Conservation (phyloP, 192 early-diverging fungal species). For the Linderina pennispora region DNA sequence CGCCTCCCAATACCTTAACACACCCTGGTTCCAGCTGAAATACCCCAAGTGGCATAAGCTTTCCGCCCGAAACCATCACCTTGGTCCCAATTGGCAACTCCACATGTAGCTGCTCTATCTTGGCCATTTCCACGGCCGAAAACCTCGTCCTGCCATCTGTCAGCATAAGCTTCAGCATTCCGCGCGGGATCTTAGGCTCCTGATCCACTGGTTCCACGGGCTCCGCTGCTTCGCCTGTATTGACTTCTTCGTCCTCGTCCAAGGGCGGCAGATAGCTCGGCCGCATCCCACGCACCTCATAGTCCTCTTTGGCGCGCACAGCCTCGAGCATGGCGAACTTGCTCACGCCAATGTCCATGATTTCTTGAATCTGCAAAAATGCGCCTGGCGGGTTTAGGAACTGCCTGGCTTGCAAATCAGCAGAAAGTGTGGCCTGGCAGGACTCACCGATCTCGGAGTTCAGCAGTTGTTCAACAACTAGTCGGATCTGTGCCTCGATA, state of each 20-base stretch:
- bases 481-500: conserved; percentile 24
- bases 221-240: conserved; percentile 7
- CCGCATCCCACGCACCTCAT: conserved; percentile 35
- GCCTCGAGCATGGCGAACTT: conserved; percentile 43
- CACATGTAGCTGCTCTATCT: conserved; percentile 23
- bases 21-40: conserved; percentile 7
- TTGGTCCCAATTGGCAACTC: conserved; percentile 41
- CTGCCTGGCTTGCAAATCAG: conserved; percentile 1
- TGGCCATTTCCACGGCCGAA: conserved; percentile 22
- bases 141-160: conserved; percentile 27
- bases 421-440: conserved; percentile 16
- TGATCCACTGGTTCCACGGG: conserved; percentile 4
- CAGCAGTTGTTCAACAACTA: conserved; percentile 36
- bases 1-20: conserved; percentile 26
- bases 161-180: conserved; percentile 36
- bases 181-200: conserved; percentile 27
- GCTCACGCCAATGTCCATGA: conserved; percentile 39
- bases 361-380: conserved; percentile 35
- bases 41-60: conserved; percentile 20
- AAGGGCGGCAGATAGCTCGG: conserved; percentile 31
- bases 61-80: conserved; percentile 17
- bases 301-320: conserved; percentile 37
- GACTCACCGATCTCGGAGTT: conserved; percentile 34
- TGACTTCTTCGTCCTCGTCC: conserved; percentile 5
- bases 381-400: conserved; percentile 14